Base-by-base conservation (phyloP, 495 filamentous ascomycete genomes). In the Aspergillus nidulans region DNA sequence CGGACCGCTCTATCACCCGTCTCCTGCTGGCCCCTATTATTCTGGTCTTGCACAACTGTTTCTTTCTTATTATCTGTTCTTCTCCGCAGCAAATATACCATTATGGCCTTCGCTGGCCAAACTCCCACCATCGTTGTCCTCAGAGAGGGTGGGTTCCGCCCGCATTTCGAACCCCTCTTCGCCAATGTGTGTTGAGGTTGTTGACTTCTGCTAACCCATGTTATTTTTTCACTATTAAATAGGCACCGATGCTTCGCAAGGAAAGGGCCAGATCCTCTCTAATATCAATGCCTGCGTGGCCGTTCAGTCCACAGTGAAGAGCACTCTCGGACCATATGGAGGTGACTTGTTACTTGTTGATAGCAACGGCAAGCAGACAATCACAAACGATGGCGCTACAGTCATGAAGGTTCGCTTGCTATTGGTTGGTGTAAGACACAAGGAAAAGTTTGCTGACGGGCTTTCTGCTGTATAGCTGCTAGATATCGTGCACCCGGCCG, bases 271-370 rank as follows among this genome's bases (percentile, higher is more conserved):
- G 77, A 88, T 98, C 63, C 82, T 98, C 66, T 95, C 92, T 49
- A 98, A 98, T 73, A 97, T 98, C 76, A 96, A 96, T 77, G 94
- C 92, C 58, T 98, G 94, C 74, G 79, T 96, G 64, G 92, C 92
- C n/a, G 92, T 98, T 30, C 94, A 98, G 73, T 82, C 88, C 36
- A 97, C 94, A 53, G 90, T 98, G 70, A 89, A 92, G 77, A 89
- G 86, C 66, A 98, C 94, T 13, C 77, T 98, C 41, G 94, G 94
- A n/a, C 94, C 94, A 9, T 98, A 97, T 73, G 94, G 94, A 65
- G 94, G 94, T 57, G 94, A 98, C 74, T 77, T 98, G 66, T 80
- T 98, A 63, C 81, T 98, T 69, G 94, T 98, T 54, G 95, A 98
- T 73, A 84, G 81, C 65, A 96, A 97, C 79, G 94, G 94, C 68